phyloP scores from a whole-genome alignment of 192 early-diverging fungal species.

The Backusella psychrophila region DNA sequence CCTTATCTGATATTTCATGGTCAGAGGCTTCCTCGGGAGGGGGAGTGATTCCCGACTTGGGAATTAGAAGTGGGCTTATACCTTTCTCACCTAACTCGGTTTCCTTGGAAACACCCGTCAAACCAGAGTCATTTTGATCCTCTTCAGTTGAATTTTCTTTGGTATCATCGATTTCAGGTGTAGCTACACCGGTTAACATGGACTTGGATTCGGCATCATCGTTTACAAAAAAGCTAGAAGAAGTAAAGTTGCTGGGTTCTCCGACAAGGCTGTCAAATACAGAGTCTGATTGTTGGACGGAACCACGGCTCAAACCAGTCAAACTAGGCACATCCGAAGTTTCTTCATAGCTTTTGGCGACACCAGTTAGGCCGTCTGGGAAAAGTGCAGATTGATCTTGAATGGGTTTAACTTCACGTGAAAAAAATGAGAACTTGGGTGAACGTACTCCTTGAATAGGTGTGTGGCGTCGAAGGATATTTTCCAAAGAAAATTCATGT shows the following conservation, averaged over 20 bases:
- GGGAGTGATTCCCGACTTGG: not conserved
- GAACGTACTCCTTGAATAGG: conserved; percentile 3
- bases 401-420: not conserved
- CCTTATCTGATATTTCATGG: not conserved
- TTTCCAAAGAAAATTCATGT: not conserved
- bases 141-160: not conserved
- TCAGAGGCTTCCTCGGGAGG: conserved; percentile 2
- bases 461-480: conserved; percentile 1
- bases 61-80: not conserved
- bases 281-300: not conserved
- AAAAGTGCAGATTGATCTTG: not conserved
- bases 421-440: not conserved
- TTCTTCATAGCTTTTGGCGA: not conserved
- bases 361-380: not conserved
- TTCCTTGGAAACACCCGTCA: conserved; percentile 5
- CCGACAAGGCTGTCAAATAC: not conserved
- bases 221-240: not conserved
- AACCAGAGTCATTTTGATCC: not conserved
- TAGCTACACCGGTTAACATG: not conserved
- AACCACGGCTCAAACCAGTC: not conserved
- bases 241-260: not conserved
- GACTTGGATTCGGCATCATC: not conserved
- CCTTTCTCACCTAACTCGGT: not conserved
- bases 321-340: not conserved
- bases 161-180: not conserved